Conservation (phyloP, 495 filamentous ascomycete genomes). For the Paragyromitra xinjiangensis region DNA sequence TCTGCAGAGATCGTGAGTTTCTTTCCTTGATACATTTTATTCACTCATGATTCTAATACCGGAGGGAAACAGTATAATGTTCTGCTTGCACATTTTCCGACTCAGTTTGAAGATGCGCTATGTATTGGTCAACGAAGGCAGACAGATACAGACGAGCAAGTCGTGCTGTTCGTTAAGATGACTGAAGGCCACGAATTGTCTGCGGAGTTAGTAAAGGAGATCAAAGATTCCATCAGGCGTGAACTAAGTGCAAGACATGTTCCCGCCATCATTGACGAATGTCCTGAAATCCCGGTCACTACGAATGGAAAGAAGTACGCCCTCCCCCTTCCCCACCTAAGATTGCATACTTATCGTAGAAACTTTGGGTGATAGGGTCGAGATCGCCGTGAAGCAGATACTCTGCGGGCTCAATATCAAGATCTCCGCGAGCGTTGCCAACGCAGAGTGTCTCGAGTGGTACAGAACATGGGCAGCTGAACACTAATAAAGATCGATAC, state of each 20-base stretch:
- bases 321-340: constrained; percentile 61
- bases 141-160: constrained; percentile 80
- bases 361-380: constrained; percentile 63
- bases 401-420: constrained; percentile 85
- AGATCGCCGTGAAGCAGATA: constrained; percentile 93
- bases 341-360: constrained; percentile 52
- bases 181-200: constrained; percentile 64
- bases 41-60: background rate
- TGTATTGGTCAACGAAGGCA: constrained; percentile 81
- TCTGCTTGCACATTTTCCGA: constrained; percentile 79
- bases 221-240: constrained; percentile 71
- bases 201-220: constrained; percentile 65
- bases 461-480: constrained; percentile 75
- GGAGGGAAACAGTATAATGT: constrained; percentile 71
- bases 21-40: background rate
- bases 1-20: constrained; percentile 72
- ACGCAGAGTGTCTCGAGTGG: constrained; percentile 83
- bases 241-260: constrained; percentile 88
- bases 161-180: constrained; percentile 84
- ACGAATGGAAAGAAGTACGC: constrained; percentile 83
- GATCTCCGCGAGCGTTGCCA: constrained; percentile 85
- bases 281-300: constrained; percentile 83
- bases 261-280: constrained; percentile 79
- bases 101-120: constrained; percentile 80
- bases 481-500: constrained; percentile 47